These are phyloP conservation scores for Phytopythium mirpurense DNA, from an alignment of 352 stramenopile genomes.

Conservation along the genomic window DNA sequence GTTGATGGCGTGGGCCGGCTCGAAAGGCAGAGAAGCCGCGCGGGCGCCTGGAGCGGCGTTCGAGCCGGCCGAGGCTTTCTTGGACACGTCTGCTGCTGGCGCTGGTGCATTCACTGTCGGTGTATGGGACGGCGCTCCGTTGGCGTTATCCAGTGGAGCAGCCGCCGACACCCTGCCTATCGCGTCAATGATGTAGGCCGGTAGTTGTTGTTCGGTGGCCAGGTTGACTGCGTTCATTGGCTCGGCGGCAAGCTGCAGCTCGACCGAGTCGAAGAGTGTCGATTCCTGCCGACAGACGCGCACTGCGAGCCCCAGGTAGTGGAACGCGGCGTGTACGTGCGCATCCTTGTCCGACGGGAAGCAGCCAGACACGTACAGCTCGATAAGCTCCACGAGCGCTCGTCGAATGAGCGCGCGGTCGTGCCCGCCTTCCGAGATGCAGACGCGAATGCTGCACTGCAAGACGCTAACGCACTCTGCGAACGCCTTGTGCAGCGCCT, in stretches of 20 bases:
- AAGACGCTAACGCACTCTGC: constrained; percentile 13
- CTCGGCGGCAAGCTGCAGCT: constrained; percentile 33
- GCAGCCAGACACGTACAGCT: constrained; percentile 45
- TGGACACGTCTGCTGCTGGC: constrained; percentile 9
- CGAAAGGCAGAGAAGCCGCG: background rate
- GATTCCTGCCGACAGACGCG: constrained; percentile 34
- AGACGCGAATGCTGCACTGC: constrained; percentile 30
- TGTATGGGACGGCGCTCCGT: background rate
- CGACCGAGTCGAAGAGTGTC: constrained; percentile 51
- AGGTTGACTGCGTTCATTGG: background rate
- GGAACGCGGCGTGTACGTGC: constrained; percentile 64
- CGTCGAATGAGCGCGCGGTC: constrained; percentile 47
- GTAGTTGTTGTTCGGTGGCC: constrained; percentile 1
- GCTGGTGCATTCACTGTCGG: background rate
- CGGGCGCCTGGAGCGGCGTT: background rate
- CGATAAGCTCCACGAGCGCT: constrained; percentile 58
- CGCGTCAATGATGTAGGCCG: constrained; percentile 1
- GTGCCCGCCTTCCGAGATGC: constrained; percentile 41
- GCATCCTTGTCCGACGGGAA: constrained; percentile 34
- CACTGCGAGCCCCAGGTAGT: constrained; percentile 56
- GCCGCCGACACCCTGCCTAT: background rate
- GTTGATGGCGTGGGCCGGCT: constrained; percentile 33
- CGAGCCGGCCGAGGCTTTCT: background rate
- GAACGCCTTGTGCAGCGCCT: constrained; percentile 1
- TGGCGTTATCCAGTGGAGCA: background rate